Percentiles rank a stretch among this genome's conserved stretches.
These are phyloP conservation scores for Schizosaccharomyces japonicus DNA, from an alignment of 805 yeast species.

Conservation along the genomic window DNA sequence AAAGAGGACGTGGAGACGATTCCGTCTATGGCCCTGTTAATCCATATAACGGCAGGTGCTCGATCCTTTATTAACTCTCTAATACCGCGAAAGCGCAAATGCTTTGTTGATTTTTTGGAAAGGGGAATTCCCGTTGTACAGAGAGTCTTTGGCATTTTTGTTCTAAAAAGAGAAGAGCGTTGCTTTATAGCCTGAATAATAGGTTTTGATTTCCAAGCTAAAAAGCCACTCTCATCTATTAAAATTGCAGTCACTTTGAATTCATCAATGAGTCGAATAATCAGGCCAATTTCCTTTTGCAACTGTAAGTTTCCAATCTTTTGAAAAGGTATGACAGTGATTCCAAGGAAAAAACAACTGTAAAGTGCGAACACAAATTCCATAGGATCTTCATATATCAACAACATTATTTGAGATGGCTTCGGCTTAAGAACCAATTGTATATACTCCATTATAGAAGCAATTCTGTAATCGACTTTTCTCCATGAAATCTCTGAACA, in stretches of 20 bases:
- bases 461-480: conserved; percentile 51
- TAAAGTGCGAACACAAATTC: conserved; percentile 62
- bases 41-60: conserved; percentile 33
- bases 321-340: conserved; percentile 54
- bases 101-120: background rate
- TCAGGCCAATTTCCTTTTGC: conserved; percentile 48
- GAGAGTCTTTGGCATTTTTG: conserved; percentile 2
- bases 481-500: conserved; percentile 48
- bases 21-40: conserved; percentile 53
- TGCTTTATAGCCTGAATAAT: conserved; percentile 35
- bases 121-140: background rate
- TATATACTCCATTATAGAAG: conserved; percentile 49
- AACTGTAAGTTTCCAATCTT: conserved; percentile 44
- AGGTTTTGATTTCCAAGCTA: conserved; percentile 41
- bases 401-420: conserved; percentile 48
- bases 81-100: background rate
- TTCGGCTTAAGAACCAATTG: conserved; percentile 37
- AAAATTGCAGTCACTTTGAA: conserved; percentile 49
- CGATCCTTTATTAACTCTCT: background rate
- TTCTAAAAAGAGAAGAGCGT: conserved; percentile 14
- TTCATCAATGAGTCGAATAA: conserved; percentile 41
- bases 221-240: conserved; percentile 54
- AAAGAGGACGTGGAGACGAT: conserved; percentile 31
- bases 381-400: conserved; percentile 69
- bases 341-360: conserved; percentile 68